Evolutionary conservation across 2,329 filamentous ascomycete species (phyloP).

Genomic region (Aspergillus sp.): DNA sequence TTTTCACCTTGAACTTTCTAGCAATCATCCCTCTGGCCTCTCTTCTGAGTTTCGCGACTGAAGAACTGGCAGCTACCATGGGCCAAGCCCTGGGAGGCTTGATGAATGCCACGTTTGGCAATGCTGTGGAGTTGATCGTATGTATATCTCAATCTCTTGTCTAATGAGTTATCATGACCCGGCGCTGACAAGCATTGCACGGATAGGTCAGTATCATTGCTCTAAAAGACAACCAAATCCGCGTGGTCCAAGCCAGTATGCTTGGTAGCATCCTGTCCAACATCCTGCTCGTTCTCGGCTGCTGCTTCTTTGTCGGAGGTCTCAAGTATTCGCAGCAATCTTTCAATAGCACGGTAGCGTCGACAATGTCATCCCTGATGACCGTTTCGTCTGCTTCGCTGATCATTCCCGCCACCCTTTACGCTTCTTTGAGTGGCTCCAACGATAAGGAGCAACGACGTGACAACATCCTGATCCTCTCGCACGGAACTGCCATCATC

Average conservation of each 20-base stretch:
- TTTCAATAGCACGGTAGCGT: conserved; percentile 54
- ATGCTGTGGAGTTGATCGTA: conserved; percentile 69
- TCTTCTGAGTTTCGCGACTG: conserved; percentile 64
- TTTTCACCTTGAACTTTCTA: conserved; percentile 65
- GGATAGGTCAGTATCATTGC: conserved; percentile 86
- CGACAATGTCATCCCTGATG: conserved; percentile 67
- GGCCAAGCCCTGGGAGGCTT: conserved; percentile 64
- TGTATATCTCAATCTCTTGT: conserved; percentile 20
- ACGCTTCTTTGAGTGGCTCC: conserved; percentile 59
- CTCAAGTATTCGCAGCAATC: conserved; percentile 68
- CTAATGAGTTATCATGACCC: background rate
- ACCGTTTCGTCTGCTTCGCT: conserved; percentile 73
- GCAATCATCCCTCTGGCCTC: conserved; percentile 65
- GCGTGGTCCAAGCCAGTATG: conserved; percentile 98
- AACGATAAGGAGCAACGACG: conserved; percentile 35
- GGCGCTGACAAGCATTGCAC: background rate
- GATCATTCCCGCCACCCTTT: conserved; percentile 75
- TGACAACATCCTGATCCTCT: conserved; percentile 67
- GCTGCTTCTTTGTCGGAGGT: conserved; percentile 77
- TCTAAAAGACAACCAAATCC: conserved; percentile 78
- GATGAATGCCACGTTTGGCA: conserved; percentile 68
- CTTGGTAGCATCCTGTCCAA: conserved; percentile 94
- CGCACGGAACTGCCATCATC: conserved; percentile 74
- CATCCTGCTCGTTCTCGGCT: conserved; percentile 80
- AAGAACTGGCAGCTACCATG: conserved; percentile 62